phyloP scores from a whole-genome alignment of 176 grass and related monocot species.

The Coix lacrymajobi region DNA sequence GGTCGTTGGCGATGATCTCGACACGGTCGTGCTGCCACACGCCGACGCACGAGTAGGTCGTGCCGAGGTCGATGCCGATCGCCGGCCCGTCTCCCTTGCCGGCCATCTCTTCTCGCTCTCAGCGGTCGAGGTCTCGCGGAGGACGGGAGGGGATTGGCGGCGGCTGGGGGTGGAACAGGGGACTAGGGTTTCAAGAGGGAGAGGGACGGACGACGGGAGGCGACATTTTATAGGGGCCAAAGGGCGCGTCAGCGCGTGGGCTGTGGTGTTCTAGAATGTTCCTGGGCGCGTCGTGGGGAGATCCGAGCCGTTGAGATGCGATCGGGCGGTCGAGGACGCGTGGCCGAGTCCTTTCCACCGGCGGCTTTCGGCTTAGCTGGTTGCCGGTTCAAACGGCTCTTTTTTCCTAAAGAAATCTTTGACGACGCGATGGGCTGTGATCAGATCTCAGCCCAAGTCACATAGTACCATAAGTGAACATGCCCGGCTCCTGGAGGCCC shows the following conservation, averaged over 20 bases:
- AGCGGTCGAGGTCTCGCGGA: not conserved
- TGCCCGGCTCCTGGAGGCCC: not conserved
- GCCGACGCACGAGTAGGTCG: slow-evolving; percentile 96
- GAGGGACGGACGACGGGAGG: not conserved
- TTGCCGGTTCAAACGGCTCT: slow-evolving; percentile 25
- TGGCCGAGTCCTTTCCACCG: not conserved
- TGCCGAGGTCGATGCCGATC: slow-evolving; percentile 93
- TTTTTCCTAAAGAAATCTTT: not conserved
- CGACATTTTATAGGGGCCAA: not conserved
- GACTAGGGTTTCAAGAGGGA: slow-evolving; percentile 48
- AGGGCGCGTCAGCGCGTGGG: not conserved
- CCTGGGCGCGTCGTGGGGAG: not conserved
- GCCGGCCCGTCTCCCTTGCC: slow-evolving; percentile 78
- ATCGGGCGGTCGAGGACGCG: not conserved
- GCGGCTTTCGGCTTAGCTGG: not conserved
- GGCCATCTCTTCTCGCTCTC: slow-evolving; percentile 27
- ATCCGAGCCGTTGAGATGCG: not conserved
- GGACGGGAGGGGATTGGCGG: not conserved
- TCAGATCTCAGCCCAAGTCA: not conserved
- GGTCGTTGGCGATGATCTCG: slow-evolving; percentile 96
- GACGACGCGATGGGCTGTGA: not conserved
- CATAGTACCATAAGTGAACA: not conserved
- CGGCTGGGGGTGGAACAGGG: not conserved
- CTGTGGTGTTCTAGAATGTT: slow-evolving; percentile 38
- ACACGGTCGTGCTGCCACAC: slow-evolving; percentile 98